These are phyloP conservation scores for Cercospora sp. DNA, from an alignment of 2,329 filamentous ascomycete genomes.

Conservation along the genomic window DNA sequence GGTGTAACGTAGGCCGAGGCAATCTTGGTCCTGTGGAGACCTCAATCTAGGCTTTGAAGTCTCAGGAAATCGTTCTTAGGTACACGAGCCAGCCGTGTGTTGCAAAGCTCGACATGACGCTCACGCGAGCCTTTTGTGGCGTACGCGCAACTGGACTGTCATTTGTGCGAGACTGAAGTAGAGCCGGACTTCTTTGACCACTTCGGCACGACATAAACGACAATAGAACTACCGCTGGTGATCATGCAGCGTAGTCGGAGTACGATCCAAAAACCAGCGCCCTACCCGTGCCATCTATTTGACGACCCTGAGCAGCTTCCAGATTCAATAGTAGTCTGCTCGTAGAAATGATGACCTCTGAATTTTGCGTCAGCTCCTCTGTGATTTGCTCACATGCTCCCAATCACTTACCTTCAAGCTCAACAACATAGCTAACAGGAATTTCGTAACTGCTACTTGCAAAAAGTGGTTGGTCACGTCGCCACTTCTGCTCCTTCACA, in stretches of 20 bases:
- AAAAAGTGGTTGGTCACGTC: conserved; percentile 55
- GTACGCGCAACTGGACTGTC: neutral
- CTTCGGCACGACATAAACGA: neutral
- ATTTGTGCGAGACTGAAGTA: neutral
- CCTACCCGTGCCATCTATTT: conserved; percentile 62
- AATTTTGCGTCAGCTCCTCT: conserved; percentile 16
- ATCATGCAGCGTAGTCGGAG: conserved; percentile 14
- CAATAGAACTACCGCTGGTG: neutral
- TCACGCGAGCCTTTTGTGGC: neutral
- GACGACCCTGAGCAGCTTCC: conserved; percentile 64
- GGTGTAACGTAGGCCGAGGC: conserved; percentile 13
- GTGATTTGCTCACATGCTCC: neutral
- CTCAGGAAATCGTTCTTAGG: neutral
- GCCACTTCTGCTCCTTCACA: conserved; percentile 56
- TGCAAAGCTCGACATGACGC: neutral
- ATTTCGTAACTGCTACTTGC: conserved; percentile 62
- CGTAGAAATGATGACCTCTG: conserved; percentile 68
- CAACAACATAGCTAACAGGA: conserved; percentile 68
- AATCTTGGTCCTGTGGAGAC: conserved; percentile 6
- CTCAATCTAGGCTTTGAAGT: neutral
- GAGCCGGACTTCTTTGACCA: neutral
- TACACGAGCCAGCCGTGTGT: neutral
- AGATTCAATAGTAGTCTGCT: conserved; percentile 64
- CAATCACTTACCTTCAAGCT: conserved; percentile 64
- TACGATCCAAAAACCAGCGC: conserved; percentile 62